Base-by-base conservation (phyloP, 768 basidiomycete species). In the Hebeloma cylindrosporum region DNA sequence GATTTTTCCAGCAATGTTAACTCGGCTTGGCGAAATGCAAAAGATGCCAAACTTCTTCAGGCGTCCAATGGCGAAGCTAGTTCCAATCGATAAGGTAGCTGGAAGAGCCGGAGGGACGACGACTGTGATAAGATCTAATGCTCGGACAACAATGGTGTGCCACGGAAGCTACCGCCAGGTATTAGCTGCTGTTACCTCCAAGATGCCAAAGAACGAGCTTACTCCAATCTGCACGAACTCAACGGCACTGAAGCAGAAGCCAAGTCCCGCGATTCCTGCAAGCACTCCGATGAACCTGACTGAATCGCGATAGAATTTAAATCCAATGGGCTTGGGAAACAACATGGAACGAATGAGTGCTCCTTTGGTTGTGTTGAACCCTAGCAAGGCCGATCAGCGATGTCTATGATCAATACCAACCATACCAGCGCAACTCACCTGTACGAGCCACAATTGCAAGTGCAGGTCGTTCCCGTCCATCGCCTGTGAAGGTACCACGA, bases 91-190 rank as follows among this genome's bases (percentile, higher is more conserved):
- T 39, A 99, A 74, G 2, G 96, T 97, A 0, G 96, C 96, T 2
- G 96, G 96, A 7, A 99, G 75, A 2, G 96, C 96, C 3, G 96
- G 96, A 11, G 96, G 96, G 7, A 98, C 95, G 33, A 98, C 94
- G 39, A 99, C 85, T 1, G 96, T 99, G 60, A 99, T 88, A 23
- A 99, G 73, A 62, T 99, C 96, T 41, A 97, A 71, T 2, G 94
- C 95, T 25, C 95, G 89, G 31, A 97, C 65, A 45, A 96, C 52
- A 53, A 98, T 98, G 4, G 91, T 93, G 29, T 84, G 82, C 91
- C 88, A 94, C 58, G 74, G 77, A 42, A 97, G 75, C 93, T 96
- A 45, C 2, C 39, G 14, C 28, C 2, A 34, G 10, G 39, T 28
- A 33, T 40, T 32, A 48, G 30, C 46, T n/a, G 42, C 10, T 9